A percentile compares a stretch with the other conserved stretches of the same genome.
phyloP scores from a whole-genome alignment of 805 yeast species.

The Maudiozyma pseudohumilis region DNA sequence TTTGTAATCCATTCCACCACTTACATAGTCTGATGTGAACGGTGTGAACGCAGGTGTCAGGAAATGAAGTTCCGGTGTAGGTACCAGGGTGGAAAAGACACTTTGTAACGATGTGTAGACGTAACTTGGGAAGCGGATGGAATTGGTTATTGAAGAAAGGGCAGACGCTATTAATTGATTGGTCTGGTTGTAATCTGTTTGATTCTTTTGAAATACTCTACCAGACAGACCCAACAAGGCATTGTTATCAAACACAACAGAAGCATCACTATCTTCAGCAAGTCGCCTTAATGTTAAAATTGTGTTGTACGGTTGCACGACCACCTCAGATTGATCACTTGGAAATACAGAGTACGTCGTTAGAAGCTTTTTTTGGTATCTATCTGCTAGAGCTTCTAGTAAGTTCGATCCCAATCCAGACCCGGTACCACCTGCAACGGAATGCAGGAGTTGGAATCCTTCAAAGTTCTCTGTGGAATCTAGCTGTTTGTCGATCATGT shows the following conservation, averaged over 20 bases:
- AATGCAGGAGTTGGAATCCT: conserved; percentile 84
- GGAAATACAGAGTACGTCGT: conserved; percentile 88
- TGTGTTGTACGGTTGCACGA: conserved; percentile 93
- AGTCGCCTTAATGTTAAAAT: conserved; percentile 72
- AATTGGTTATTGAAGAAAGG: conserved; percentile 75
- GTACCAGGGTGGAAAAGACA: conserved; percentile 70
- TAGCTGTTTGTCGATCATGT: conserved; percentile 78
- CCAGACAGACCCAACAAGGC: conserved; percentile 69
- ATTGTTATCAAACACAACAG: conserved; percentile 84
- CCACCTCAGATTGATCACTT: conserved; percentile 78
- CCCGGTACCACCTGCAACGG: conserved; percentile 98
- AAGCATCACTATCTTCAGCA: conserved; percentile 76
- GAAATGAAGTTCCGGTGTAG: conserved; percentile 77
- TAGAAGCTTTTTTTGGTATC: conserved; percentile 71
- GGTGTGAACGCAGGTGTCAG: conserved; percentile 66
- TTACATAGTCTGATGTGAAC: conserved; percentile 59
- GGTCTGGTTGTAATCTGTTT: conserved; percentile 65
- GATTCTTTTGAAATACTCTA: conserved; percentile 42
- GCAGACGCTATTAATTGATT: conserved; percentile 81
- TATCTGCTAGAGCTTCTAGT: conserved; percentile 68
- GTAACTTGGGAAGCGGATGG: conserved; percentile 84
- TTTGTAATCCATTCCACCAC: conserved; percentile 48
- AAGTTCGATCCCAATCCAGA: conserved; percentile 86
- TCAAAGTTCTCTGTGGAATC: conserved; percentile 85
- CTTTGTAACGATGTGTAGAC: conserved; percentile 81